Evolutionary conservation across 2,329 filamentous ascomycete genomes (phyloP).

Genomic region (Neocucurbitaria cava): DNA sequence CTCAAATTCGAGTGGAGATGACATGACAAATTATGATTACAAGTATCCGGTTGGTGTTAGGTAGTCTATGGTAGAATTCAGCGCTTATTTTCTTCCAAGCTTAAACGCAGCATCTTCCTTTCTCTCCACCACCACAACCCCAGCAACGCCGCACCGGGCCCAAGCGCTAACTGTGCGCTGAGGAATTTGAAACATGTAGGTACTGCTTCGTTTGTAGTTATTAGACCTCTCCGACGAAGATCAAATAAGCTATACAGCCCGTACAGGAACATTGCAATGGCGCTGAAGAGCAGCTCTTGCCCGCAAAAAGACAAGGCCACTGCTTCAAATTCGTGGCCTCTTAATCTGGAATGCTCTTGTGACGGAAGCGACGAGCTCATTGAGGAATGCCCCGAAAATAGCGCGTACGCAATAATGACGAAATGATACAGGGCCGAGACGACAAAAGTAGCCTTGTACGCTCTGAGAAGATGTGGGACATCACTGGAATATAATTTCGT

Average conservation of each 20-base stretch:
- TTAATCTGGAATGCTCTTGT: too few relatives aligned
- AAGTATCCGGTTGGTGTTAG: background rate
- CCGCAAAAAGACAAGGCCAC: background rate
- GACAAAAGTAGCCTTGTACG: background rate
- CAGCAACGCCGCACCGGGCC: slow-evolving; percentile 8
- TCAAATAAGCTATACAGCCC: slow-evolving; percentile 7
- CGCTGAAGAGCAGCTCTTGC: slow-evolving; percentile 1
- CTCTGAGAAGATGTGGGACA: background rate
- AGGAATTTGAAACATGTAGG: background rate
- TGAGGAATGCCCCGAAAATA: background rate
- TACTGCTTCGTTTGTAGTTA: background rate
- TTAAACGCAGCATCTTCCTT: background rate
- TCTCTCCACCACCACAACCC: slow-evolving; percentile 13
- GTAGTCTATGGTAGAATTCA: background rate
- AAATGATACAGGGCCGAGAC: background rate
- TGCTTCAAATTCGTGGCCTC: too few relatives aligned
- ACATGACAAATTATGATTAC: background rate
- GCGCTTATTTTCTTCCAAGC: background rate
- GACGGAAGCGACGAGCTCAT: too few relatives aligned
- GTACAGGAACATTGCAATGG: slow-evolving; percentile 1
- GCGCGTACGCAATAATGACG: background rate
- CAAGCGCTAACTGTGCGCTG: slow-evolving; percentile 1
- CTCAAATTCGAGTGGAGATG: background rate
- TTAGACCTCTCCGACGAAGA: slow-evolving; percentile 1
- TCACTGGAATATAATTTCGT: background rate